Evolutionary conservation across 2,329 filamentous ascomycete genomes (phyloP), one percentile per base, ranked within the genome.

Genomic region (Aquanectria penicillioides): DNA sequence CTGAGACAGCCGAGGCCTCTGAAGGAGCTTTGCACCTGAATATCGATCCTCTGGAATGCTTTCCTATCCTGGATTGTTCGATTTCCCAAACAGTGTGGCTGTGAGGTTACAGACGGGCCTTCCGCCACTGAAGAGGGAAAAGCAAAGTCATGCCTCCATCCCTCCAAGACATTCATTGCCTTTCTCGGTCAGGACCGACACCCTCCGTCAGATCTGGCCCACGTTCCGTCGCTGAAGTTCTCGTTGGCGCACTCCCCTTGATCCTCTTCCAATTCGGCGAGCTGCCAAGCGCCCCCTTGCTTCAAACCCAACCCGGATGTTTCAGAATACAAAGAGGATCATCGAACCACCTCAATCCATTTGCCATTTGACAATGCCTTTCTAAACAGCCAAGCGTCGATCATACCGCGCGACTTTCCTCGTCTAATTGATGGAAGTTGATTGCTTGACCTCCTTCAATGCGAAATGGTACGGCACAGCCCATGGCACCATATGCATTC

Each of bases 301-400:
- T 29, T 38, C 56, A 54, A 65, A 65, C 57, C 63, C 20, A 20
- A 57, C 54, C 52, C 62, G 47, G 51, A 52, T 63, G 67, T 69
- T 69, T 69, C 67, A 69, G 67, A 69, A 23, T 20, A 5, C 37
- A 28, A 33, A 63, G 13, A 64, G 48, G 28, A 53, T 60, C 36
- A 25, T 59, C 58, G 46, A 69, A 63, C 37, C 64, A 44, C 41
- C 25, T 37, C 12, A 22, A 20, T 37, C 37, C 37, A 22, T 28
- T 31, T 40, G 25, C 33, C 9, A 49, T 20, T 51, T n/a, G n/a
- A 52, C 31, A 38, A 40, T 52, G 41, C 51, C 20, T 28, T 31
- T 41, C 46, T 17, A 59, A 61, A 52, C 54, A 41, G 53, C 58
- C 54, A 55, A 63, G 51, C 29, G 51, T 26, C 33, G 37, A 54